Conservation (phyloP, 495 filamentous ascomycete genomes). For the Chlorociboria aeruginascens region DNA sequence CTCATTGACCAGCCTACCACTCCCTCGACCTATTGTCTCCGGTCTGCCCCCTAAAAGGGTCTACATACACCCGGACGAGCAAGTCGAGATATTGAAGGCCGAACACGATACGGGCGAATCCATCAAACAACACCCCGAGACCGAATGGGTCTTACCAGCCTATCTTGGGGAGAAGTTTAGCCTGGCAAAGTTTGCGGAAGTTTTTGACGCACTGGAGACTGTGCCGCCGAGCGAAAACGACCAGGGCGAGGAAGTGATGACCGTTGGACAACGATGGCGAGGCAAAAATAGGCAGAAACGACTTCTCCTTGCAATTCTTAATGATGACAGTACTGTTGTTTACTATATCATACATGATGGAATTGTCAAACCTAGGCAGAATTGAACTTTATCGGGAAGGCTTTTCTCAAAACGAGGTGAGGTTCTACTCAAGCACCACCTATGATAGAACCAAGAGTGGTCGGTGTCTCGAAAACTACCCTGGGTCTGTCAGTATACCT, state of each 20-base stretch:
- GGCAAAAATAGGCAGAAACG: slow-evolving; percentile 48
- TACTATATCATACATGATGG: slow-evolving; percentile 96
- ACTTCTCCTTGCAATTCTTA: slow-evolving; percentile 67
- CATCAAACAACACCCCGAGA: slow-evolving; percentile 39
- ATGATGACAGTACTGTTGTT: slow-evolving; percentile 84
- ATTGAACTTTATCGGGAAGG: slow-evolving; percentile 34
- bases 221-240: slow-evolving; percentile 25
- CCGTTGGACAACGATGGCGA: slow-evolving; percentile 24
- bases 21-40: slow-evolving; percentile 59
- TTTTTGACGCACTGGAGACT: slow-evolving; percentile 64
- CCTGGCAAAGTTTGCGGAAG: slow-evolving; percentile 55
- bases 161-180: slow-evolving; percentile 77
- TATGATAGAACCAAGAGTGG: no score
- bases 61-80: slow-evolving; percentile 90
- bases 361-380: slow-evolving; percentile 90
- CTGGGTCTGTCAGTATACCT: no score
- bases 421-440: no score
- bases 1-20: slow-evolving; percentile 17
- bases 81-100: slow-evolving; percentile 61
- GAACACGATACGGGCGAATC: slow-evolving; percentile 25
- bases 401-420: neutral
- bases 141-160: slow-evolving; percentile 81
- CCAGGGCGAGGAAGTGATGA: slow-evolving; percentile 17
- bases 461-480: no score
- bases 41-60: slow-evolving; percentile 78